Evolutionary conservation across 768 basidiomycete genomes (phyloP), one percentile per base, ranked within the genome.

Genomic region (Pleurotus giganteus): DNA sequence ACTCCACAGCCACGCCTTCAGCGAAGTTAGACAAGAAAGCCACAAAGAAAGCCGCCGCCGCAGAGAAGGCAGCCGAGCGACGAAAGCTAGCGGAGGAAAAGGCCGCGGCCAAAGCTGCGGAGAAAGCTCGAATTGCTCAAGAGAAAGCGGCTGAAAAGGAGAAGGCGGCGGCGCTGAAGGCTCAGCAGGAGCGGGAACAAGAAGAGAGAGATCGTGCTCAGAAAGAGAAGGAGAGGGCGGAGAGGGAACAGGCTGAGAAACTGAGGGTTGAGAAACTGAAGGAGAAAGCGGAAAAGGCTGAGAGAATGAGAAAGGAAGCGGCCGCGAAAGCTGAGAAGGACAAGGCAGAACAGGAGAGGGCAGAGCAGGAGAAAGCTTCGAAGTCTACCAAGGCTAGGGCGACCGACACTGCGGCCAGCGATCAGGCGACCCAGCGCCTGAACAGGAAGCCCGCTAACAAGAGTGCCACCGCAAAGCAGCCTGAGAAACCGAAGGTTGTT

Each of bases 1-100:
- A 59, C 26, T 65, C 71, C 49, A 65, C 67, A 54, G 62, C 65
- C 57, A 78, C 83, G 56, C 71, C 73, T 13, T 77, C 76, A 58
- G 81, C 77, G 58, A 88, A 83, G 61, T 76, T 78, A 1, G 81
- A 83, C 39, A 81, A 81, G 42, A 86, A 83, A 59, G 83, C 83
- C 28, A 81, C 78, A 15, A 88, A 83, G 72, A 86, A 85, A 61
- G 82, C 77, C 9, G 82, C 77, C 4, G 83, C 83, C 3, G 76
- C 73, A 1, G 84, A 85, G 60, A 84, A 84, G 58, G 81, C 83
- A 0, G 76, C 79, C 2, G 85, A 88, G 63, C 72, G 84, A 60
- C 78, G 80, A 63, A 80, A 77, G 55, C 64, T 68, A 2, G 80
- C 78, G 1, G 77, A 83, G 61, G 84, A 85, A 64, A 88, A 82